These are phyloP conservation scores for Fonsecaea multimorphosa DNA, from an alignment of 2,329 filamentous ascomycete species.

Conservation along the genomic window DNA sequence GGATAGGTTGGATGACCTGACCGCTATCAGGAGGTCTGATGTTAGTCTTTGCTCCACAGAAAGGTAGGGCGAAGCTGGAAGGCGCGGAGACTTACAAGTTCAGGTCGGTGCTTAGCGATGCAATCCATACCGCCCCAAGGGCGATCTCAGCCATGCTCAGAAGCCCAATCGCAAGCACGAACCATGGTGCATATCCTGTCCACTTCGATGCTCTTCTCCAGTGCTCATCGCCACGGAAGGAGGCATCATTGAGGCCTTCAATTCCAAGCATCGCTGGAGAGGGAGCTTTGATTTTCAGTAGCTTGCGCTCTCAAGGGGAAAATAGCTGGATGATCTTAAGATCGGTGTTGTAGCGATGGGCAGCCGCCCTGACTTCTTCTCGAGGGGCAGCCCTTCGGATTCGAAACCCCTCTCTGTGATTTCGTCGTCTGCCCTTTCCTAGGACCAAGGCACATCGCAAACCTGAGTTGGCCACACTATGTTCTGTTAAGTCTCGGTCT, in stretches of 20 bases:
- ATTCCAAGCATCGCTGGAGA: slow-evolving; percentile 30
- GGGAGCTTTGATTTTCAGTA: not conserved
- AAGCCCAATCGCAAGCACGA: slow-evolving; percentile 32
- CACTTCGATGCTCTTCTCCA: slow-evolving; percentile 34
- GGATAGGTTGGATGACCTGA: slow-evolving; percentile 38
- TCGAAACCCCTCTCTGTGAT: not conserved
- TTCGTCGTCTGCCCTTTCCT: not conserved
- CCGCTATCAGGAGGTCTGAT: slow-evolving; percentile 14
- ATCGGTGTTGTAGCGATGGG: not conserved
- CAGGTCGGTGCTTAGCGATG: slow-evolving; percentile 29
- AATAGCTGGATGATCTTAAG: not conserved
- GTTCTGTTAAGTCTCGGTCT: not conserved
- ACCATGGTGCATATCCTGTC: slow-evolving; percentile 32
- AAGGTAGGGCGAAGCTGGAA: not conserved
- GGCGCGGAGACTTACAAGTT: slow-evolving; percentile 32
- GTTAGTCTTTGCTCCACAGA: not conserved
- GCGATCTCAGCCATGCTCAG: slow-evolving; percentile 39
- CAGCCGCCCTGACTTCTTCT: not conserved
- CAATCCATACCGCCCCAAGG: slow-evolving; percentile 37
- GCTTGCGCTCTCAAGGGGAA: not conserved
- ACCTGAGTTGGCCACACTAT: not conserved
- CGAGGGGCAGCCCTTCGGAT: not conserved
- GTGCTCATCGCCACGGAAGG: slow-evolving; percentile 36
- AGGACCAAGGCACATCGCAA: not conserved
- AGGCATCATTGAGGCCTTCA: slow-evolving; percentile 36